Percentiles rank a stretch among this genome's conserved stretches.
phyloP scores from a whole-genome alignment of 768 basidiomycete genomes.

The Kwoniella botswanensis region DNA sequence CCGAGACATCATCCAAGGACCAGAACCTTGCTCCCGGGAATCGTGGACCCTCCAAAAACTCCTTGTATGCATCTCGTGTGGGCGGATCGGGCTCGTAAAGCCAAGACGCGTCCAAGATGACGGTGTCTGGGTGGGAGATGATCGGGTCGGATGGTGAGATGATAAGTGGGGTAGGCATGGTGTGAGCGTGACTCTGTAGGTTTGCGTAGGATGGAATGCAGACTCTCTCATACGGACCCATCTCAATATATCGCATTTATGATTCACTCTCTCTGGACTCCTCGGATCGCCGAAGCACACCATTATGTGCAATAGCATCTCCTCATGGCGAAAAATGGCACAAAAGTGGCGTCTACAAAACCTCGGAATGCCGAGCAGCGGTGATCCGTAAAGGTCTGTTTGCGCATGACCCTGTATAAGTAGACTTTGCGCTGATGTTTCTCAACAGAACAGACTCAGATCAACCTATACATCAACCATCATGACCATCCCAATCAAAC shows the following conservation, averaged over 20 bases:
- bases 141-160: slow-evolving; percentile 12
- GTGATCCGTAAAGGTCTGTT: neutral
- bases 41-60: slow-evolving; percentile 69
- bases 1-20: slow-evolving; percentile 74
- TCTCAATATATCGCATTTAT: too few species aligned
- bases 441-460: neutral
- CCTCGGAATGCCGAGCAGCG: slow-evolving; percentile 7
- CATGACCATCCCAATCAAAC: slow-evolving; percentile 19
- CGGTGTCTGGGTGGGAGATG: slow-evolving; percentile 26
- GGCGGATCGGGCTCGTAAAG: slow-evolving; percentile 82
- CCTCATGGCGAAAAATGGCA: slow-evolving; percentile 4
- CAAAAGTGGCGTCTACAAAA: neutral
- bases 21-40: slow-evolving; percentile 76
- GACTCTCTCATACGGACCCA: too few species aligned
- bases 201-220: neutral
- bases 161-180: slow-evolving; percentile 10
- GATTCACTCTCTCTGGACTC: too few species aligned
- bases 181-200: neutral
- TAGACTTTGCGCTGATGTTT: neutral
- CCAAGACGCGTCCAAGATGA: slow-evolving; percentile 81
- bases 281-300: slow-evolving; percentile 9
- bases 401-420: neutral
- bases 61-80: slow-evolving; percentile 66
- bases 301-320: neutral
- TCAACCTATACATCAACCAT: neutral